Evolutionary conservation across 2,329 filamentous ascomycete genomes (phyloP).

Genomic region (Diplodia intermedia): DNA sequence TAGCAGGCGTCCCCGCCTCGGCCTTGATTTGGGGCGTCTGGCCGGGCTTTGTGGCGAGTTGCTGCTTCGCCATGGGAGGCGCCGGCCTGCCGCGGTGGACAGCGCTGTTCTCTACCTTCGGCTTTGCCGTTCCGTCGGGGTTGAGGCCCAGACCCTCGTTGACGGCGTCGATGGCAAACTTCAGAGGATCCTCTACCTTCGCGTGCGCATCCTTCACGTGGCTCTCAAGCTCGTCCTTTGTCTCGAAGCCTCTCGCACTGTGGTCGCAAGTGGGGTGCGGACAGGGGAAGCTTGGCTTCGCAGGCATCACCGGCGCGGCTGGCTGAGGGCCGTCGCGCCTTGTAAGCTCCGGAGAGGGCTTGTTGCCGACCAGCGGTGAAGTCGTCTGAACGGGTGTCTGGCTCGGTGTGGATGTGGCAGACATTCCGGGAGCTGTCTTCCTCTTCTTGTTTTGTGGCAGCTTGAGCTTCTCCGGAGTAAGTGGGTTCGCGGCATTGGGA

Average conservation of each 20-base stretch:
- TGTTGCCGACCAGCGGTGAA: slow-evolving; percentile 51
- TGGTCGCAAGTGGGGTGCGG: slow-evolving; percentile 59
- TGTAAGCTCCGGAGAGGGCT: slow-evolving; percentile 55
- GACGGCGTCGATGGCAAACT: slow-evolving; percentile 63
- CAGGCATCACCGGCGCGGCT: slow-evolving; percentile 49
- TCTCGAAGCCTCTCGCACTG: slow-evolving; percentile 62
- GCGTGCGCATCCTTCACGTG: slow-evolving; percentile 63
- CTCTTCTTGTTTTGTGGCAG: slow-evolving; percentile 64
- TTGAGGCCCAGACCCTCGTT: slow-evolving; percentile 58
- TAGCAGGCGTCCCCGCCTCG: slow-evolving; percentile 47
- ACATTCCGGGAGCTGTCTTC: slow-evolving; percentile 53
- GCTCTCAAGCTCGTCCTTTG: slow-evolving; percentile 60
- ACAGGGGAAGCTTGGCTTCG: slow-evolving; percentile 61
- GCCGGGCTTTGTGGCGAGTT: slow-evolving; percentile 44
- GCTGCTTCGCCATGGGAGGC: slow-evolving; percentile 37
- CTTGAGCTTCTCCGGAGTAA: slow-evolving; percentile 64
- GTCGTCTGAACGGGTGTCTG: slow-evolving; percentile 45
- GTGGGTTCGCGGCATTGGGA: slow-evolving; percentile 56
- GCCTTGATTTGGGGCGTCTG: slow-evolving; percentile 44
- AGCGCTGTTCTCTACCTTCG: slow-evolving; percentile 40
- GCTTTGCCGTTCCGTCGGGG: slow-evolving; percentile 53
- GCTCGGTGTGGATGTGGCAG: slow-evolving; percentile 48
- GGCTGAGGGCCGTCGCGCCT: slow-evolving; percentile 54
- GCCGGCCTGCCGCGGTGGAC: slow-evolving; percentile 38
- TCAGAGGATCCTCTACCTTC: slow-evolving; percentile 61